Percentiles rank a stretch among this genome's conserved stretches.
Conservation (phyloP, 345 rosid genomes). For the Hibiscus syriacus region DNA sequence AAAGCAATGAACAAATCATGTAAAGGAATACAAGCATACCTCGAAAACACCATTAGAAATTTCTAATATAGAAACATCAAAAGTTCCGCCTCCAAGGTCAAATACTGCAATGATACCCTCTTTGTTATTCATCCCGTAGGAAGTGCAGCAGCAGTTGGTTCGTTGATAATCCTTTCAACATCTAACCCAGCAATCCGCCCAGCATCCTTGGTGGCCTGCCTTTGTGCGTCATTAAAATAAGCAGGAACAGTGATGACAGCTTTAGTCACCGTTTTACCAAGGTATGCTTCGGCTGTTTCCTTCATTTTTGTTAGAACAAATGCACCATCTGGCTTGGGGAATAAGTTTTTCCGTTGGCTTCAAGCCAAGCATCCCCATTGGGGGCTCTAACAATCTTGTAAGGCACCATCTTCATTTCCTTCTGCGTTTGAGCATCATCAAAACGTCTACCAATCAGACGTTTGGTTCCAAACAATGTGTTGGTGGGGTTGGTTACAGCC, state of each 20-base stretch:
- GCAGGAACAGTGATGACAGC: constrained; percentile 42
- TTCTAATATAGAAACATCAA: constrained; percentile 36
- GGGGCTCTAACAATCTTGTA: constrained; percentile 33
- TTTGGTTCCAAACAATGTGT: constrained; percentile 32
- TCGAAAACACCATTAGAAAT: constrained; percentile 36
- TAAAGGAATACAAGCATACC: constrained; percentile 13
- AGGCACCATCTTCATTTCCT: constrained; percentile 34
- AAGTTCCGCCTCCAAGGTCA: constrained; percentile 37
- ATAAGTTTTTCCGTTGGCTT: constrained; percentile 30
- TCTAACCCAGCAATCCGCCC: constrained; percentile 37
- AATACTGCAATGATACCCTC: constrained; percentile 38
- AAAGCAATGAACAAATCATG: neutral
- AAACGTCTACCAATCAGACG: constrained; percentile 33
- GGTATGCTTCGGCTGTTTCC: constrained; percentile 38
- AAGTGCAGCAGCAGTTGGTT: constrained; percentile 39
- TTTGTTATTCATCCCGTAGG: constrained; percentile 35
- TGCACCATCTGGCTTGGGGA: constrained; percentile 35
- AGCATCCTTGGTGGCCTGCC: constrained; percentile 44
- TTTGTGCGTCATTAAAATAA: constrained; percentile 37
- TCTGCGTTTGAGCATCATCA: constrained; percentile 30
- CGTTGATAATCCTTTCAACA: constrained; percentile 37
- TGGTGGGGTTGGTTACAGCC: constrained; percentile 34
- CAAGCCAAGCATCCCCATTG: constrained; percentile 42
- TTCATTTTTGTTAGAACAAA: constrained; percentile 32
- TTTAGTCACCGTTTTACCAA: constrained; percentile 27